Evolutionary conservation across 2,329 filamentous ascomycete genomes (phyloP).

Genomic region (Diplodia seriata): DNA sequence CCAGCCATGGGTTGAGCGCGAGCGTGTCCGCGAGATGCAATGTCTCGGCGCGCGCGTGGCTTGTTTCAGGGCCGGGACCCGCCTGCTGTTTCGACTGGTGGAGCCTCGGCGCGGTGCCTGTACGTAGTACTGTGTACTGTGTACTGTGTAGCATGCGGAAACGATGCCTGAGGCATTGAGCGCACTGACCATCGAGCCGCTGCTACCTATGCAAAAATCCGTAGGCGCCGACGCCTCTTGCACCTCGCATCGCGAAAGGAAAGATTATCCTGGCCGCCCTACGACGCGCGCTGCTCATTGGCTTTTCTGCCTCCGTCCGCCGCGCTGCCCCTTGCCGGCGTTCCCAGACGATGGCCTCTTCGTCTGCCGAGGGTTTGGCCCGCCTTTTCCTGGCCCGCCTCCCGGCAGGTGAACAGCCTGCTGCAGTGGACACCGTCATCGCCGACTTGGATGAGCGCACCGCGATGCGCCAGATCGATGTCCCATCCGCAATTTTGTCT

Average conservation of each 20-base stretch:
- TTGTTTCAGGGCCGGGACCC: too few relatives aligned
- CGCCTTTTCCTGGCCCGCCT: constrained; percentile 33
- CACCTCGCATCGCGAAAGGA: constrained; percentile 1
- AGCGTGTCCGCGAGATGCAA: background rate
- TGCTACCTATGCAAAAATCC: constrained; percentile 3
- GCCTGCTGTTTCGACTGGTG: too few relatives aligned
- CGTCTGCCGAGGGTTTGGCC: constrained; percentile 26
- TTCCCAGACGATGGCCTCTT: constrained; percentile 27
- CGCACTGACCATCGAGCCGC: background rate
- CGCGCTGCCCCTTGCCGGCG: background rate
- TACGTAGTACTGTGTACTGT: too few relatives aligned
- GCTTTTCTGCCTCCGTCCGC: background rate
- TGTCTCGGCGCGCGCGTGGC: too few relatives aligned
- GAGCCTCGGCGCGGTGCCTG: too few relatives aligned
- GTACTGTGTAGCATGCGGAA: background rate
- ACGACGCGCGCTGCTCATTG: background rate
- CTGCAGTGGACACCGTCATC: constrained; percentile 26
- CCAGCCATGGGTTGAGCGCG: background rate
- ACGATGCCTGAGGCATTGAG: background rate
- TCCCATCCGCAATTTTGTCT: constrained; percentile 16
- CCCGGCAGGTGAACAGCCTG: constrained; percentile 19
- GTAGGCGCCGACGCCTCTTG: background rate
- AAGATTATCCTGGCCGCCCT: constrained; percentile 9
- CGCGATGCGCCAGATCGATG: constrained; percentile 6
- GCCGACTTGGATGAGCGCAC: constrained; percentile 5